Conservation (phyloP, 2,329 filamentous ascomycete genomes). For the Helotiales sp. region DNA sequence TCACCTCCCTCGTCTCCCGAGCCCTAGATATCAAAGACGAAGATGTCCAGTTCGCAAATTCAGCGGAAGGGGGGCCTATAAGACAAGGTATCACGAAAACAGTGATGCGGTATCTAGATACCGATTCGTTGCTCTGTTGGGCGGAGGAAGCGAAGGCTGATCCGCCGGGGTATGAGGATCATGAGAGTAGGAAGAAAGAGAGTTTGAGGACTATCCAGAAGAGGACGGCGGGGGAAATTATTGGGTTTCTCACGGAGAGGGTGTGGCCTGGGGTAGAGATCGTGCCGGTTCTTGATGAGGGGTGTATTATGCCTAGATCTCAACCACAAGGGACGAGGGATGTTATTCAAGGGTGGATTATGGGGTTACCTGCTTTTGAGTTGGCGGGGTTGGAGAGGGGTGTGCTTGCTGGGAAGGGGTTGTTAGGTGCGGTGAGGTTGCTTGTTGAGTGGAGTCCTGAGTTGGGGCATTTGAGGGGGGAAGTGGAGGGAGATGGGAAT, state of each 20-base stretch:
- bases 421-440: constrained; percentile 75
- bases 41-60: too few species aligned
- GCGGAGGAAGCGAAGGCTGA: constrained; percentile 56
- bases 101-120: constrained; percentile 84
- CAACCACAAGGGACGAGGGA: constrained; percentile 76
- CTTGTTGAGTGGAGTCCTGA: constrained; percentile 86
- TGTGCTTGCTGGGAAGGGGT: constrained; percentile 81
- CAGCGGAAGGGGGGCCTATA: too few species aligned
- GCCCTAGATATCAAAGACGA: constrained; percentile 78
- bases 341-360: constrained; percentile 76
- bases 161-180: constrained; percentile 44
- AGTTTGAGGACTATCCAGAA: constrained; percentile 74
- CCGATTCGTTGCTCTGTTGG: constrained; percentile 93
- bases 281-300: constrained; percentile 74
- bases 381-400: constrained; percentile 84
- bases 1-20: constrained; percentile 82
- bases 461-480: constrained; percentile 50
- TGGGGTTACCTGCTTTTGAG: constrained; percentile 72
- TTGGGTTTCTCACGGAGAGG: constrained; percentile 66
- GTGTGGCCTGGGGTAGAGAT: constrained; percentile 87
- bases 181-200: constrained; percentile 48
- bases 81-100: constrained; percentile 65
- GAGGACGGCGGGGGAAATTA: constrained; percentile 66
- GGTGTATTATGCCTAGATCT: constrained; percentile 71
- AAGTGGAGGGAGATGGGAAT: constrained; percentile 18